Conservation (phyloP, 768 basidiomycete genomes). For the Scleroderma citrinum region DNA sequence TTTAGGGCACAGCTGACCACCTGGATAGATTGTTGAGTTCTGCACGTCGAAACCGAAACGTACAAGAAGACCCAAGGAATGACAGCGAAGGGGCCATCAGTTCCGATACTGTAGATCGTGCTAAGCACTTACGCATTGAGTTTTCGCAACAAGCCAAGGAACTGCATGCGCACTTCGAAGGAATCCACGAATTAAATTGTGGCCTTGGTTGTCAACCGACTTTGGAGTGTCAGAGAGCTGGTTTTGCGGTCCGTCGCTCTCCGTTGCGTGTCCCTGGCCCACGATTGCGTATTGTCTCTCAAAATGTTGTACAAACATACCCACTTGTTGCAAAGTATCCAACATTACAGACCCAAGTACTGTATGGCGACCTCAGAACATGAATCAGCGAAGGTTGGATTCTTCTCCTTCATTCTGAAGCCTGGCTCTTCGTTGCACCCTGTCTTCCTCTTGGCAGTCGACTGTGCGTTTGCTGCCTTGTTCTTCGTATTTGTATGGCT, state of each 20-base stretch:
- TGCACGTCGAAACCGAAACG: constrained; percentile 20
- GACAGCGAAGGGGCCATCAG: too few relatives aligned
- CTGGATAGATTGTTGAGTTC: constrained; percentile 83
- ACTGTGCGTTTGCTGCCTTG: constrained; percentile 53
- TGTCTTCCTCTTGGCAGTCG: constrained; percentile 56
- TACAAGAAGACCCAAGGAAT: neutral
- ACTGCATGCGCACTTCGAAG: constrained; percentile 72
- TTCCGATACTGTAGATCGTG: too few relatives aligned
- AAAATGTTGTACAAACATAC: too few relatives aligned
- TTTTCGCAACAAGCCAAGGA: constrained; percentile 52
- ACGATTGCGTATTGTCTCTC: too few relatives aligned
- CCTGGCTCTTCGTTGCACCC: constrained; percentile 78
- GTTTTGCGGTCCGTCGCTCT: too few relatives aligned
- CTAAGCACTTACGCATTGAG: constrained; percentile 52
- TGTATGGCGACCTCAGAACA: constrained; percentile 17
- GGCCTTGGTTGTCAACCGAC: too few relatives aligned
- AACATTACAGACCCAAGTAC: neutral
- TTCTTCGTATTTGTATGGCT: constrained; percentile 54
- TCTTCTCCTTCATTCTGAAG: constrained; percentile 54
- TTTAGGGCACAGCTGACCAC: constrained; percentile 83
- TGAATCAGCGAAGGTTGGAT: constrained; percentile 17
- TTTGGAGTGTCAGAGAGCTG: too few relatives aligned
- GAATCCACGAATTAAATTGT: constrained; percentile 42
- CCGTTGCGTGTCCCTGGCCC: too few relatives aligned
- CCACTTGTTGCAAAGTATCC: too few relatives aligned